Base-by-base conservation (phyloP, 495 filamentous ascomycete species). In the Diplogelasinospora grovesii region DNA sequence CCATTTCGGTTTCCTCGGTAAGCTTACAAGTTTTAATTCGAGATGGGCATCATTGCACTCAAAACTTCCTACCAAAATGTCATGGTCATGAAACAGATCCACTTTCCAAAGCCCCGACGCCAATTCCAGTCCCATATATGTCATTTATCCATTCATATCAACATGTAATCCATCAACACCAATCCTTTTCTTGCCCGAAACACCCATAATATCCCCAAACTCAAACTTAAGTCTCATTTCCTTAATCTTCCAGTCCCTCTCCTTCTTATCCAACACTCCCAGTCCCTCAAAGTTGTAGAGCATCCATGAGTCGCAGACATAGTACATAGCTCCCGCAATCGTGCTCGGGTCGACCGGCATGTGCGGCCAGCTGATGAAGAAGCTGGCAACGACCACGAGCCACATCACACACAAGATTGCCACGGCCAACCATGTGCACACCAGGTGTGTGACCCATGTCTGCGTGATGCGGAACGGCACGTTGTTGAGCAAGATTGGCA, bases 321-420 rank as follows among this genome's bases (percentile, higher is more conserved):
- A 56, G 36, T 45, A 56, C 45, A 53, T 47, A 16, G 49, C 43
- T 1, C 50, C 53, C 6, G 43, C 53, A 15, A 56, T 50, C 9
- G 53, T 53, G 43, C 42, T 45, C 26, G 53, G 53, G 21, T 56
- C 53, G 3, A 47, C 50, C 9, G 53, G 53, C 50, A 56, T 45
- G 19, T 50, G 43, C 13, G 53, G 53, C 50, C 46, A 50, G 3
- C 30, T 45, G 8, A 56, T 26, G 18, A 60, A 45, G 8, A 65
- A 53, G 25, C 56, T 45, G 30, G 43, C 44, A 4, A 50, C 38
- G 14, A 62, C 41, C 5, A 55, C 54, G 2, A 65, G 13, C 28
- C 61, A 51, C 64, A 67, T 67, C 36, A 64, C 5, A 23, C 20
- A 13, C n/a, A 67, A 36, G 19, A 67, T 50, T 14, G 16, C 56